Conservation (phyloP, 805 yeast species). For the Yarrowia yakushimensis region DNA sequence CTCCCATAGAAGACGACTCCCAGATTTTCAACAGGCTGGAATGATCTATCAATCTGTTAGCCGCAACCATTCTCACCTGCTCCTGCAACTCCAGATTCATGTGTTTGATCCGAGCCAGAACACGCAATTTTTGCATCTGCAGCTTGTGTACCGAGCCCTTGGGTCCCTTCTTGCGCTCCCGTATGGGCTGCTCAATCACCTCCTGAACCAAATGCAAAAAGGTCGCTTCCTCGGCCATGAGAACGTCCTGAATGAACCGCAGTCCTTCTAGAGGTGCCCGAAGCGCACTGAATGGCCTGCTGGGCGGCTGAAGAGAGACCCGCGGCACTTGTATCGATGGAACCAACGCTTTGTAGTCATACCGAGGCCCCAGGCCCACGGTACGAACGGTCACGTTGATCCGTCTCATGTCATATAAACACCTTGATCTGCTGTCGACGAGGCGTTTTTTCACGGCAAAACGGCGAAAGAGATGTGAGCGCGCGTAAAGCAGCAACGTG, state of each 20-base stretch:
- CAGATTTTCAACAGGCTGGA: neutral
- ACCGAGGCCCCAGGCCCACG: constrained; percentile 11
- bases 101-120: constrained; percentile 5
- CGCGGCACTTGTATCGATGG: neutral
- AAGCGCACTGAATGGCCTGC: neutral
- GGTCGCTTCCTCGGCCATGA: constrained; percentile 3
- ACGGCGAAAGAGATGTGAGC: neutral
- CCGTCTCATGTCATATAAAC: constrained; percentile 20
- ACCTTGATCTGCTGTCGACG: neutral
- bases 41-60: neutral
- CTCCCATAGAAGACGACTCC: neutral
- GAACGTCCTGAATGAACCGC: constrained; percentile 9
- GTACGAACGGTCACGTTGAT: constrained; percentile 14
- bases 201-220: constrained; percentile 23
- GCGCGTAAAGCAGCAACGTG: neutral
- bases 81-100: neutral
- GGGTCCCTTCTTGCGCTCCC: neutral
- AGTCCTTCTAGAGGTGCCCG: neutral
- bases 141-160: neutral
- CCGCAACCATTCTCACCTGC: constrained; percentile 20
- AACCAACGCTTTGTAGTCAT: constrained; percentile 13
- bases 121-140: constrained; percentile 15
- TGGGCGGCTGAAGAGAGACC: neutral
- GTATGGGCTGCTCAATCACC: constrained; percentile 17
- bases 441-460: neutral